A percentile compares a stretch with the other conserved stretches of the same genome.
These are phyloP conservation scores for Fusarium liriodendri DNA, from an alignment of 2,329 filamentous ascomycete species.

Conservation along the genomic window DNA sequence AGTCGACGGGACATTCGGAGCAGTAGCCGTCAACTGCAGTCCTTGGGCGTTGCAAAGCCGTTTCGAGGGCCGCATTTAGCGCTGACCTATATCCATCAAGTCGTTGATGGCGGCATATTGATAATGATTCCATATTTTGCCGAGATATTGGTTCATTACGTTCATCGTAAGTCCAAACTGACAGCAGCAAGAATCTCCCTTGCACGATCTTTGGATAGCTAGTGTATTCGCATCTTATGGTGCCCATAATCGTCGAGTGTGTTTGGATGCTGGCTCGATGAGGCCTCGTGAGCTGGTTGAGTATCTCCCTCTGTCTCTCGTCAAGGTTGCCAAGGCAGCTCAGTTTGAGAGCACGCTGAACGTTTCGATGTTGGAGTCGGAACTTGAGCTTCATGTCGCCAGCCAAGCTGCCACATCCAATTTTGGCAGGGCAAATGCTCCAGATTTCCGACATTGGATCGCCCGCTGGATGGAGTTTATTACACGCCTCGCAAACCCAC, in stretches of 20 bases:
- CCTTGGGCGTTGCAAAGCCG: background rate
- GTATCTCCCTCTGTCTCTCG: background rate
- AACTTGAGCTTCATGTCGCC: background rate
- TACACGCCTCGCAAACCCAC: background rate
- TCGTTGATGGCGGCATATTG: background rate
- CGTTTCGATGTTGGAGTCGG: background rate
- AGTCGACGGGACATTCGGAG: background rate
- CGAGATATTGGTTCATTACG: background rate
- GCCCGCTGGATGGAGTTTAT: background rate
- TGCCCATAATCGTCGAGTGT: background rate
- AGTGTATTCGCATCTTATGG: background rate
- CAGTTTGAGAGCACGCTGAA: background rate
- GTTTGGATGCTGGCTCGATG: background rate
- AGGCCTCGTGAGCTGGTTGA: background rate
- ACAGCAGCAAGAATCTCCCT: background rate
- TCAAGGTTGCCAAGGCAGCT: background rate
- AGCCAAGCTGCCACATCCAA: background rate
- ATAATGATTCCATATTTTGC: background rate
- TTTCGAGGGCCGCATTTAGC: background rate
- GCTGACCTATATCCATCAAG: background rate
- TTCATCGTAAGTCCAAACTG: background rate
- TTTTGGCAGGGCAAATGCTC: fast-evolving
- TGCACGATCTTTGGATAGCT: background rate
- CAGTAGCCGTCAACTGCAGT: background rate
- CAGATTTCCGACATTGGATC: background rate